These are phyloP conservation scores for Alopecurus myosuroides DNA, from an alignment of 176 grass and related monocot species.

Conservation along the genomic window DNA sequence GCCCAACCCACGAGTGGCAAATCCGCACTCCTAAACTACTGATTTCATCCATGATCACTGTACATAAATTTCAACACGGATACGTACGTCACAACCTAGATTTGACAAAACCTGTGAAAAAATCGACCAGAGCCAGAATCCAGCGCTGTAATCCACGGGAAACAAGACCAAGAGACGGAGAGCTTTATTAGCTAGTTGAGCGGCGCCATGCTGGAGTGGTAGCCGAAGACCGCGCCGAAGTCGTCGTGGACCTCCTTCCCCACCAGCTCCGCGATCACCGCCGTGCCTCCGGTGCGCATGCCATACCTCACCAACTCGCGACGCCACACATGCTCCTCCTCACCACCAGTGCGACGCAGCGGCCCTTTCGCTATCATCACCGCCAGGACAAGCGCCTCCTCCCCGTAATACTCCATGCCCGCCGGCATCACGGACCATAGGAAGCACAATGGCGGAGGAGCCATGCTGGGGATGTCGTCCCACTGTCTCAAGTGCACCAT, in stretches of 20 bases:
- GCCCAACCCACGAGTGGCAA: too few species aligned
- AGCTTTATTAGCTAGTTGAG: too few species aligned
- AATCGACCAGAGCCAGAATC: too few species aligned
- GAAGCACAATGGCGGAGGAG: not conserved
- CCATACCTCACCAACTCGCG: not conserved
- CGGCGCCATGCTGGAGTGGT: constrained; percentile 11
- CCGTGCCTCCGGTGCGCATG: not conserved
- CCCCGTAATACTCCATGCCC: not conserved
- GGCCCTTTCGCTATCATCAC: not conserved
- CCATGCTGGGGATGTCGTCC: not conserved
- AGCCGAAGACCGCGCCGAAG: not conserved
- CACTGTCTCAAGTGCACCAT: not conserved
- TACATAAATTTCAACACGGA: too few species aligned
- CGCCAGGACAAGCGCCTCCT: not conserved
- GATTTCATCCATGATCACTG: too few species aligned
- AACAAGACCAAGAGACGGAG: too few species aligned
- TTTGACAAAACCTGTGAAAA: too few species aligned
- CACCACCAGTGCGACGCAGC: not conserved
- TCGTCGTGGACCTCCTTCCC: not conserved
- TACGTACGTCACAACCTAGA: too few species aligned
- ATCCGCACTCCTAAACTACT: too few species aligned
- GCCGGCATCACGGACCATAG: not conserved
- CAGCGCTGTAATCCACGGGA: too few species aligned
- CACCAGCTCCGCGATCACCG: not conserved
- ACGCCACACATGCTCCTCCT: not conserved